phyloP scores from a whole-genome alignment of 495 filamentous ascomycete species.

The Glonium stellatum region DNA sequence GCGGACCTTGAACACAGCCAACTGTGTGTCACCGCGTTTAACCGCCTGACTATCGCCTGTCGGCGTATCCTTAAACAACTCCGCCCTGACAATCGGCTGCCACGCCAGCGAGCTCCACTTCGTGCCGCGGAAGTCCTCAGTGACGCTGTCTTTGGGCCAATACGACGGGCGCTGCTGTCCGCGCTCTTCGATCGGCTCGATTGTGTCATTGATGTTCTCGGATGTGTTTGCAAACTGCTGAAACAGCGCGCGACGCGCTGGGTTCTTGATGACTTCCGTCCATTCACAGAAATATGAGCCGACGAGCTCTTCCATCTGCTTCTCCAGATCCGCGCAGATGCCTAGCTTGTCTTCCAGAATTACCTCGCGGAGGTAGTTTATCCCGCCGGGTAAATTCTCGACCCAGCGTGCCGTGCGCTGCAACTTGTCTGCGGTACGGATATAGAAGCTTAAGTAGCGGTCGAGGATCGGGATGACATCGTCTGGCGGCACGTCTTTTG shows the following conservation, averaged over 20 bases:
- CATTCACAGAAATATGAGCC: constrained; percentile 92
- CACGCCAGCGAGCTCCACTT: constrained; percentile 70
- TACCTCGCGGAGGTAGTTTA: constrained; percentile 76
- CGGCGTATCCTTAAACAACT: constrained; percentile 66
- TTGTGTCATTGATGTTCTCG: constrained; percentile 59
- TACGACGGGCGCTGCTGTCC: constrained; percentile 70
- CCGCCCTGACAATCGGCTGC: constrained; percentile 75
- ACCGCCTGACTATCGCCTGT: constrained; percentile 64
- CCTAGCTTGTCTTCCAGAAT: constrained; percentile 85
- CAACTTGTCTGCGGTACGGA: constrained; percentile 90
- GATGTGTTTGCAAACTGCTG: constrained; percentile 81
- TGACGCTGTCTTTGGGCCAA: constrained; percentile 68
- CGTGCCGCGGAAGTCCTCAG: constrained; percentile 66
- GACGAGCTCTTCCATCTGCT: constrained; percentile 84
- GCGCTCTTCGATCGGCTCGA: constrained; percentile 69
- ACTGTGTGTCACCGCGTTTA: constrained; percentile 86
- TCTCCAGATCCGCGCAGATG: constrained; percentile 77
- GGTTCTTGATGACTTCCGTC: constrained; percentile 74
- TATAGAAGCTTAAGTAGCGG: constrained; percentile 93
- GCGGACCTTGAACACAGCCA: constrained; percentile 82
- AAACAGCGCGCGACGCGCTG: constrained; percentile 65
- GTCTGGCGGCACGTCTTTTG: constrained; percentile 81
- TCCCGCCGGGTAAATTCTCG: constrained; percentile 78
- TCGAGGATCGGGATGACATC: constrained; percentile 83
- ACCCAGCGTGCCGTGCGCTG: constrained; percentile 93